Percentiles rank a stretch among this genome's conserved stretches.
Conservation (phyloP, 108 stramenopile genomes). For the Chaetoceros muelleri region DNA sequence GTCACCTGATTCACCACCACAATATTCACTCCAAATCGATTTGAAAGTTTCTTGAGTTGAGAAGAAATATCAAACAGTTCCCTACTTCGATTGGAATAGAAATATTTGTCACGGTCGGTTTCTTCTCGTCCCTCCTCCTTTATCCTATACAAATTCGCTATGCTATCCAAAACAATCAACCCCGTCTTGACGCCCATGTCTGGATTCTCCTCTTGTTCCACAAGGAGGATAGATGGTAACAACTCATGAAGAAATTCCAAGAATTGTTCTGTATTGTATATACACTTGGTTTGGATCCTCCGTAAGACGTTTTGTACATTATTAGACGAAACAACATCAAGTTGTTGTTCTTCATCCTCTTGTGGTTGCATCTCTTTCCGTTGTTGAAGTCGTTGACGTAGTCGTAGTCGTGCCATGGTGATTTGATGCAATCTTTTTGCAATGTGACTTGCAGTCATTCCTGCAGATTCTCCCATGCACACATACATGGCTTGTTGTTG, state of each 20-base stretch:
- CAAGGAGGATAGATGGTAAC: background rate
- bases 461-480: slow-evolving; percentile 36
- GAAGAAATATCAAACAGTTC: slow-evolving; percentile 35
- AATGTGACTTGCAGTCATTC: slow-evolving; percentile 9
- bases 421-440: slow-evolving; percentile 34
- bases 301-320: no score
- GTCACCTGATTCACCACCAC: slow-evolving; percentile 62
- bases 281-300: background rate
- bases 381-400: background rate
- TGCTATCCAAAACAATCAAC: slow-evolving; percentile 50
- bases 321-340: no score
- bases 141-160: slow-evolving; percentile 50
- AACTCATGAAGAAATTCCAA: background rate
- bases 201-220: slow-evolving; percentile 10
- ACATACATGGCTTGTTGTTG: slow-evolving; percentile 40
- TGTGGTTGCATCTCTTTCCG: slow-evolving; percentile 4
- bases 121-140: slow-evolving; percentile 7
- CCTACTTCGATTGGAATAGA: slow-evolving; percentile 15
- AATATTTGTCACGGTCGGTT: background rate
- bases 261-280: slow-evolving; percentile 8
- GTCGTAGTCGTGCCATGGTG: slow-evolving; percentile 11
- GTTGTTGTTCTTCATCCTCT: no score
- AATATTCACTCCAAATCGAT: slow-evolving; percentile 33
- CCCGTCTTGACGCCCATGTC: slow-evolving; percentile 15
- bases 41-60: slow-evolving; percentile 28